These are phyloP conservation scores for Euphorbia pulcherrima DNA, from an alignment of 345 rosid genomes.

Conservation along the genomic window DNA sequence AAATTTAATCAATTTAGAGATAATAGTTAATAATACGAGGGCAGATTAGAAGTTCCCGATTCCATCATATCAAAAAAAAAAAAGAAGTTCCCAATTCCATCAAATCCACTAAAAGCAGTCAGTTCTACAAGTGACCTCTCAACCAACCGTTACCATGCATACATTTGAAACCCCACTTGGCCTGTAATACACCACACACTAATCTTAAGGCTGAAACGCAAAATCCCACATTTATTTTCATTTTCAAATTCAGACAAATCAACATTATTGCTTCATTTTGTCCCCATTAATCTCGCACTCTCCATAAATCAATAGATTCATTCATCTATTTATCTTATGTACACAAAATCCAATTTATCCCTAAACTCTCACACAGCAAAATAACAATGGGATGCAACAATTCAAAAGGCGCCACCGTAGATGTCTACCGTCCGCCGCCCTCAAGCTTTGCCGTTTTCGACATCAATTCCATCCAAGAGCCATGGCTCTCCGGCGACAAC, in stretches of 20 bases:
- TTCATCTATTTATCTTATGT: too few species aligned
- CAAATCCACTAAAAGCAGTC: not conserved
- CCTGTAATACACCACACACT: slow-evolving; percentile 9
- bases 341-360: not conserved
- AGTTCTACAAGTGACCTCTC: not conserved
- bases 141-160: not conserved
- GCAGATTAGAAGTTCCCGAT: too few species aligned
- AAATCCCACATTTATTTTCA: not conserved
- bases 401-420: slow-evolving; percentile 62
- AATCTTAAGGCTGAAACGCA: slow-evolving; percentile 12
- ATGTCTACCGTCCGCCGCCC: slow-evolving; percentile 69
- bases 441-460: slow-evolving; percentile 77
- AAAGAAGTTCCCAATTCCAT: not conserved
- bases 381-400: slow-evolving; percentile 67
- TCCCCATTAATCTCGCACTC: too few species aligned
- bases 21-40: too few species aligned
- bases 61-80: not conserved
- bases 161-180: slow-evolving; percentile 5
- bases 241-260: not conserved
- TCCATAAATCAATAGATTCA: not conserved
- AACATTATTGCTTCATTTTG: not conserved
- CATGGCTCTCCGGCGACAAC: slow-evolving; percentile 51
- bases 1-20: too few species aligned
- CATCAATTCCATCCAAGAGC: slow-evolving; percentile 73
- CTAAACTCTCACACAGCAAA: not conserved